A percentile compares a stretch with the other conserved stretches of the same genome.
phyloP scores from a whole-genome alignment of 495 filamentous ascomycete genomes.

The Mycothermus thermophilus region DNA sequence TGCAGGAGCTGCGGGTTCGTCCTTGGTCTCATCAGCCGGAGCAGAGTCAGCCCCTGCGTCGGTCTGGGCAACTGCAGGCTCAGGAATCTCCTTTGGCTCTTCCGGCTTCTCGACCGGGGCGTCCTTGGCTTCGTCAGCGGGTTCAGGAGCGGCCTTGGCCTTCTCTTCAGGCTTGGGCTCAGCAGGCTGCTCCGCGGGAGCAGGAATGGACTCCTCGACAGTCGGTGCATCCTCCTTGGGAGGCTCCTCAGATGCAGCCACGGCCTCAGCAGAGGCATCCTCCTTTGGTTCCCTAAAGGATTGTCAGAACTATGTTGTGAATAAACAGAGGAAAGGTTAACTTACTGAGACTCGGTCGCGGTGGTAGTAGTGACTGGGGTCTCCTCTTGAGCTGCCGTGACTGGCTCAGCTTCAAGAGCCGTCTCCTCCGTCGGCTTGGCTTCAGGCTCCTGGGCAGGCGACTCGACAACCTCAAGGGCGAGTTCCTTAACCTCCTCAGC shows the following conservation, averaged over 20 bases:
- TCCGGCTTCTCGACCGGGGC: slow-evolving; percentile 1
- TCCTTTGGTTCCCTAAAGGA: slow-evolving; percentile 3
- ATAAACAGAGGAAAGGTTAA: too few relatives aligned
- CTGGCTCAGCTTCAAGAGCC: too few relatives aligned
- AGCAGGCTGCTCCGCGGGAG: neutral
- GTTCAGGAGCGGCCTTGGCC: neutral
- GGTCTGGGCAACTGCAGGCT: slow-evolving; percentile 3
- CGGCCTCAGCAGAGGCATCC: slow-evolving; percentile 1
- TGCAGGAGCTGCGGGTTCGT: neutral
- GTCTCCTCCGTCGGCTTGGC: too few relatives aligned
- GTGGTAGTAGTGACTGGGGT: too few relatives aligned
- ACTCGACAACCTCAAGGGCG: neutral
- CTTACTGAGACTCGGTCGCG: too few relatives aligned
- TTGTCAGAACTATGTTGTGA: too few relatives aligned
- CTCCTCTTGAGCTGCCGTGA: too few relatives aligned
- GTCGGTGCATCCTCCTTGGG: too few relatives aligned
- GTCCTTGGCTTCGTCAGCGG: slow-evolving; percentile 1
- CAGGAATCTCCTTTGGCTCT: neutral
- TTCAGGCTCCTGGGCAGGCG: neutral
- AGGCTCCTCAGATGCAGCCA: slow-evolving; percentile 2
- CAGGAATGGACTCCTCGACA: slow-evolving; percentile 13
- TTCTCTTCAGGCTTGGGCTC: slow-evolving; percentile 1
- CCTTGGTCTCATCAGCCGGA: slow-evolving; percentile 5
- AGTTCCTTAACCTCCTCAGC: neutral
- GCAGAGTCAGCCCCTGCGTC: slow-evolving; percentile 7